Conservation (phyloP, 345 rosid genomes). For the Eucalyptus pauciflora region DNA sequence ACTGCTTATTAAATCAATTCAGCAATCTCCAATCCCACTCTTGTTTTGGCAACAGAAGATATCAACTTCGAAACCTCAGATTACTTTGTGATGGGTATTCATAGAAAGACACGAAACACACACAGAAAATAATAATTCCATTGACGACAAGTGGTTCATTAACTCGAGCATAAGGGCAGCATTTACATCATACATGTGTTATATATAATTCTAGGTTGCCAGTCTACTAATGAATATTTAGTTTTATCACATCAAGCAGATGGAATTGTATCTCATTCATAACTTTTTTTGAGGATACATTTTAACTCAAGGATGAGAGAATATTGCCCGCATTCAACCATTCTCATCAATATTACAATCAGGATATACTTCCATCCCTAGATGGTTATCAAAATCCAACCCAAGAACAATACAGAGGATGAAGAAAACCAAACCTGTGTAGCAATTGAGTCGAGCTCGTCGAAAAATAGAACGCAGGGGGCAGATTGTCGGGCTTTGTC, state of each 20-base stretch:
- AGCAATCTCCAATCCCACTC: background rate
- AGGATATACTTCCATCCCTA: background rate
- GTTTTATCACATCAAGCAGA: background rate
- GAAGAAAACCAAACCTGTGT: conserved; percentile 43
- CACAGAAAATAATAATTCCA: background rate
- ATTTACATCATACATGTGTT: background rate
- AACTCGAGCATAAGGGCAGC: background rate
- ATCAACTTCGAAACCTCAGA: background rate
- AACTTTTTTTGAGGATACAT: background rate
- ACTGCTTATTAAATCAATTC: background rate
- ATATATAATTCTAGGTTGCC: background rate
- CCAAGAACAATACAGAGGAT: background rate
- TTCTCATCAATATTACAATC: background rate
- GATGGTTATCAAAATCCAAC: background rate
- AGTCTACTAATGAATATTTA: background rate
- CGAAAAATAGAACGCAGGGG: conserved; percentile 90
- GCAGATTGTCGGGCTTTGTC: conserved; percentile 97
- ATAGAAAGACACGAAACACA: background rate
- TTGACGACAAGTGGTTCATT: background rate
- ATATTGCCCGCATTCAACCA: background rate
- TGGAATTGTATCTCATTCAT: background rate
- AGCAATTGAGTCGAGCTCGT: conserved; percentile 95
- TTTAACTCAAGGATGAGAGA: background rate
- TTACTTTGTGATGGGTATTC: background rate
- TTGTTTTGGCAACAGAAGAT: background rate